These are phyloP conservation scores for Carex pumila DNA, from an alignment of 176 grass and related monocot species.

Conservation along the genomic window DNA sequence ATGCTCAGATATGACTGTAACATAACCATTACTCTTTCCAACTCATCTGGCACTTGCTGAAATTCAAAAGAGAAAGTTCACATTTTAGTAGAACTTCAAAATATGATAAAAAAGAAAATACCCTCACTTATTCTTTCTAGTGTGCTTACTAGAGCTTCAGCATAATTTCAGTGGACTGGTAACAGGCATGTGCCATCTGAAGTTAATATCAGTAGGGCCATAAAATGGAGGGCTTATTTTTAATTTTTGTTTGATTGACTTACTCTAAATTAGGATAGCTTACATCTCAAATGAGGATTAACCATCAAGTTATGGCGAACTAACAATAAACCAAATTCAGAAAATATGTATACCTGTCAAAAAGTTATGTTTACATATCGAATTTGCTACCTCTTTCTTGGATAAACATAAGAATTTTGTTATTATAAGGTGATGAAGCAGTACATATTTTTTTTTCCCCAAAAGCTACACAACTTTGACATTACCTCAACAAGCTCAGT, in stretches of 20 bases:
- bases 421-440: neutral
- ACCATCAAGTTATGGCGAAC: neutral
- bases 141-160: neutral
- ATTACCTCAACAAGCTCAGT: slow-evolving; percentile 91
- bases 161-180: neutral
- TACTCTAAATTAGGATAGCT: too few species aligned
- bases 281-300: too few species aligned
- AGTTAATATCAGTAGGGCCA: neutral
- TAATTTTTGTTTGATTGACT: neutral
- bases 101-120: neutral
- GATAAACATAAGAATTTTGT: neutral
- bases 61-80: slow-evolving; percentile 26
- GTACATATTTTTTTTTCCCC: neutral
- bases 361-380: neutral
- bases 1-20: slow-evolving; percentile 88
- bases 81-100: neutral
- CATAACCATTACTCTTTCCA: slow-evolving; percentile 77
- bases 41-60: slow-evolving; percentile 95
- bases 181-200: neutral
- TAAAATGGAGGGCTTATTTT: neutral
- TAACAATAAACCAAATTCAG: neutral
- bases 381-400: neutral
- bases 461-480: neutral
- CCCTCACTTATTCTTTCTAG: neutral
- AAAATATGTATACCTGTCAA: neutral